phyloP scores from a whole-genome alignment of 108 stramenopile species.

The Pseudonitzschia pungens region DNA sequence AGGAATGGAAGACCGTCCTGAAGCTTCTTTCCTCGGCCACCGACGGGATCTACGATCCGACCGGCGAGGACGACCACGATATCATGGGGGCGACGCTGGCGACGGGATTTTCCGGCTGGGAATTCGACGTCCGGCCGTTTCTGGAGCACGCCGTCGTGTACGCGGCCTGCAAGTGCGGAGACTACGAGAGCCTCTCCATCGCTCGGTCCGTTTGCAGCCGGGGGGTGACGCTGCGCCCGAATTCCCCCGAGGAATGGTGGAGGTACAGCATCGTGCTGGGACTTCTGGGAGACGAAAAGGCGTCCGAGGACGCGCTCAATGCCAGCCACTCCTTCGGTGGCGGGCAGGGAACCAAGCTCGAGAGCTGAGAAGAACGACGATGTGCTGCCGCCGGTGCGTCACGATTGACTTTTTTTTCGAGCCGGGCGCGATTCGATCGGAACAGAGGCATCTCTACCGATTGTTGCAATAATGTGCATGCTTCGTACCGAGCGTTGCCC shows the following conservation, averaged over 20 bases:
- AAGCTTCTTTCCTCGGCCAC: constrained; percentile 39
- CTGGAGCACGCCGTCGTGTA: constrained; percentile 72
- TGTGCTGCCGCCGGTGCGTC: too few species aligned
- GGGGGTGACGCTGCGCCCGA: constrained; percentile 78
- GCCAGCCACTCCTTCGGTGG: constrained; percentile 66
- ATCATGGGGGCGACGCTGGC: constrained; percentile 21
- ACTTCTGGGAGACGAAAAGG: constrained; percentile 74
- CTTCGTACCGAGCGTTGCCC: too few species aligned
- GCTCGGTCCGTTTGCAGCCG: constrained; percentile 79
- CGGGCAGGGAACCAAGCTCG: constrained; percentile 55
- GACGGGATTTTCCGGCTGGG: constrained; percentile 53
- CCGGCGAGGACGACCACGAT: constrained; percentile 32
- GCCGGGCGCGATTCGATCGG: too few species aligned
- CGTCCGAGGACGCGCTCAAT: constrained; percentile 74
- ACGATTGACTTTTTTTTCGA: too few species aligned
- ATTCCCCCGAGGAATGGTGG: constrained; percentile 85
- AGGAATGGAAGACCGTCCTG: constrained; percentile 63
- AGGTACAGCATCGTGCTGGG: constrained; percentile 77
- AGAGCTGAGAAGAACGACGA: constrained; percentile 6
- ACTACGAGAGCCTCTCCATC: constrained; percentile 63
- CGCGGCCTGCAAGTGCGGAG: constrained; percentile 70
- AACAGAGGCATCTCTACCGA: too few species aligned
- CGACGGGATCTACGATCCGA: constrained; percentile 42
- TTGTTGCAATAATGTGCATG: too few species aligned
- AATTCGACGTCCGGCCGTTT: constrained; percentile 70